Evolutionary conservation across 208 protist genomes (phyloP).

Genomic region (Leishmania martiniquensis): DNA sequence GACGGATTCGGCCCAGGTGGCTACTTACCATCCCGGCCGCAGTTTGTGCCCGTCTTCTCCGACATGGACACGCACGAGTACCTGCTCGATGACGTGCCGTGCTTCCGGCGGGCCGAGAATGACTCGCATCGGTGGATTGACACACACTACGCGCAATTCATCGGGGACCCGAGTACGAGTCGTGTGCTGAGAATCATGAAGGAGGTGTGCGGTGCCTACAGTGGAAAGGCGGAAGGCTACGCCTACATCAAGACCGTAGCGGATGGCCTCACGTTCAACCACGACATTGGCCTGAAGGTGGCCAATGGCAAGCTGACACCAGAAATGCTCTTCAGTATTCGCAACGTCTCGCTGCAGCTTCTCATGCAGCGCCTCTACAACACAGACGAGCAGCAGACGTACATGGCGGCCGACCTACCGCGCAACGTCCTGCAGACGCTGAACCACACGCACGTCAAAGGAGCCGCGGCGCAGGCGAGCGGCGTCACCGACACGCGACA

Average conservation of each 20-base stretch:
- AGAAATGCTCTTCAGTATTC: constrained; percentile 62
- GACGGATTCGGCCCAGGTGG: constrained; percentile 77
- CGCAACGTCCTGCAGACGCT: constrained; percentile 54
- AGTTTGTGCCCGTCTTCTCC: constrained; percentile 86
- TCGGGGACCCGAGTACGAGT: constrained; percentile 44
- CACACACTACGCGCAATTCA: constrained; percentile 40
- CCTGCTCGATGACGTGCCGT: constrained; percentile 85
- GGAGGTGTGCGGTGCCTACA: constrained; percentile 58
- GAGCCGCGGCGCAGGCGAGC: constrained; percentile 40
- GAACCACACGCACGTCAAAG: constrained; percentile 47
- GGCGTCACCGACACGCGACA: constrained; percentile 74
- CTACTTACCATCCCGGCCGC: constrained; percentile 68
- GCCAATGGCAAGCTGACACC: constrained; percentile 48
- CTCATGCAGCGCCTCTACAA: constrained; percentile 78
- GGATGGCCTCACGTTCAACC: constrained; percentile 85
- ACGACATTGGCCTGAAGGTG: constrained; percentile 63
- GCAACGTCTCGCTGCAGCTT: constrained; percentile 73
- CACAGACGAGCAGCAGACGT: constrained; percentile 87
- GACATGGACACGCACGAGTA: constrained; percentile 91
- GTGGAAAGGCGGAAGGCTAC: constrained; percentile 32
- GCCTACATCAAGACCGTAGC: constrained; percentile 78
- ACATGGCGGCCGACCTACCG: constrained; percentile 82
- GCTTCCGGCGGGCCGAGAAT: constrained; percentile 74
- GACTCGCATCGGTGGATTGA: constrained; percentile 76
- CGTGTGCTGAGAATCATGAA: constrained; percentile 49